Evolutionary conservation across 2,329 filamentous ascomycete genomes (phyloP).

Genomic region (Magnaporthiopsis poae): DNA sequence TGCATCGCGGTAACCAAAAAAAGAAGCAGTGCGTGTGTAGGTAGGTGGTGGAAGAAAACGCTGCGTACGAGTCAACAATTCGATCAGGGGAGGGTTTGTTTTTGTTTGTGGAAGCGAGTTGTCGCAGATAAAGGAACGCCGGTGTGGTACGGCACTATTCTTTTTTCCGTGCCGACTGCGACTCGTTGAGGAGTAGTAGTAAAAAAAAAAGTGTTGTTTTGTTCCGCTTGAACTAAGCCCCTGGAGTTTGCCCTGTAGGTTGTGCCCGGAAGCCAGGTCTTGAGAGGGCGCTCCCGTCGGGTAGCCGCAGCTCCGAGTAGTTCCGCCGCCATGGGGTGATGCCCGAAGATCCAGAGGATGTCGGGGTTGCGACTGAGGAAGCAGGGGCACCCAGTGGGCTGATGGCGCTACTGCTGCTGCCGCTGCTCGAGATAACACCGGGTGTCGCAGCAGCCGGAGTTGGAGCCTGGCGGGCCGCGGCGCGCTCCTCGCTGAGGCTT

Average conservation of each 20-base stretch:
- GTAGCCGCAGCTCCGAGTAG: neutral
- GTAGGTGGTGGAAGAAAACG: neutral
- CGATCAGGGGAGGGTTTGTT: neutral
- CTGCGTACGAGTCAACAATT: neutral
- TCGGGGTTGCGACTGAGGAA: neutral
- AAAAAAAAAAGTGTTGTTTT: neutral
- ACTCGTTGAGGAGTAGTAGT: neutral
- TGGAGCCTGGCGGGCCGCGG: neutral
- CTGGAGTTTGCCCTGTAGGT: neutral
- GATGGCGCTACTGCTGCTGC: neutral
- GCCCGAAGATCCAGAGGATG: conserved; percentile 1
- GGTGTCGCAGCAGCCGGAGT: neutral
- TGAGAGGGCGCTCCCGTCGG: neutral
- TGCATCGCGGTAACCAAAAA: neutral
- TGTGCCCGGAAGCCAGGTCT: neutral
- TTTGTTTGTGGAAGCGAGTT: neutral
- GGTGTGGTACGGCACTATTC: neutral
- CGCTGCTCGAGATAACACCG: conserved; percentile 1
- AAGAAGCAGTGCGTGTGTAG: neutral
- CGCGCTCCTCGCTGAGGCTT: conserved; percentile 31
- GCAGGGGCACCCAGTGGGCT: neutral
- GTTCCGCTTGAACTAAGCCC: neutral
- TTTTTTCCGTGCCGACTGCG: neutral
- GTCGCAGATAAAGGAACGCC: neutral
- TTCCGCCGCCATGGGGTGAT: neutral